These are phyloP conservation scores for Neurospora sp. DNA, from an alignment of 495 filamentous ascomycete genomes.

Conservation along the genomic window DNA sequence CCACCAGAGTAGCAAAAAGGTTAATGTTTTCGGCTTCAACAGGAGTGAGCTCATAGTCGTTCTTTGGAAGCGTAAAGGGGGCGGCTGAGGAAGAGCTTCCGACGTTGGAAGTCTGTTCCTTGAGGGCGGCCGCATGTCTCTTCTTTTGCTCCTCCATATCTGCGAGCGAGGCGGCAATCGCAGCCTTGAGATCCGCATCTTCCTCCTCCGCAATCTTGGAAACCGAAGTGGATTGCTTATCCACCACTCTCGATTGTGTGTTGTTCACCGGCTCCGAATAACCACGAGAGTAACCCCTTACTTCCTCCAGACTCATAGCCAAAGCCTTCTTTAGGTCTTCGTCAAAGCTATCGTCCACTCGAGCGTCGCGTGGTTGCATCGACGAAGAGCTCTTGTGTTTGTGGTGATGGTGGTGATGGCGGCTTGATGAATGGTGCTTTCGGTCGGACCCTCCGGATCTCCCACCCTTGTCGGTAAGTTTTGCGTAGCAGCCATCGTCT, in stretches of 20 bases:
- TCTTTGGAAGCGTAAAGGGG: conserved; percentile 55
- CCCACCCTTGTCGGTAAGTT: conserved; percentile 67
- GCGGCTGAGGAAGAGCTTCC: conserved; percentile 27
- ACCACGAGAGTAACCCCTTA: conserved; percentile 49
- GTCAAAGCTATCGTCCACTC: conserved; percentile 78
- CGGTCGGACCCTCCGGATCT: conserved; percentile 20
- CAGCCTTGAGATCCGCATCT: conserved; percentile 88
- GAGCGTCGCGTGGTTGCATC: conserved; percentile 85
- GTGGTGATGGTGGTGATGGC: conserved; percentile 14
- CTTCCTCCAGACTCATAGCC: conserved; percentile 94
- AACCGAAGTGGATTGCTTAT: conserved; percentile 28
- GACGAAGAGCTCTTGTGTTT: conserved; percentile 32
- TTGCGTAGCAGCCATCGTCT: conserved; percentile 92
- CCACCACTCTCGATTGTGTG: conserved; percentile 28
- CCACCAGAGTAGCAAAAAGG: conserved; percentile 87
- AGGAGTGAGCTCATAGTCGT: conserved; percentile 87
- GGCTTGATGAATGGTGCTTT: not conserved
- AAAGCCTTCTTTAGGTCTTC: conserved; percentile 88
- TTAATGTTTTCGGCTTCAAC: conserved; percentile 97
- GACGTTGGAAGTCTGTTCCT: conserved; percentile 51
- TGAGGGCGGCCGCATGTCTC: conserved; percentile 68
- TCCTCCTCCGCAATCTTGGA: conserved; percentile 59
- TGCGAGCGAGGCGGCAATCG: conserved; percentile 89
- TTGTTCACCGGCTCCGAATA: conserved; percentile 33
- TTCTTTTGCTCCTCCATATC: conserved; percentile 99